Evolutionary conservation across 495 filamentous ascomycete genomes (phyloP).

Genomic region (Tetracladium setigerum): DNA sequence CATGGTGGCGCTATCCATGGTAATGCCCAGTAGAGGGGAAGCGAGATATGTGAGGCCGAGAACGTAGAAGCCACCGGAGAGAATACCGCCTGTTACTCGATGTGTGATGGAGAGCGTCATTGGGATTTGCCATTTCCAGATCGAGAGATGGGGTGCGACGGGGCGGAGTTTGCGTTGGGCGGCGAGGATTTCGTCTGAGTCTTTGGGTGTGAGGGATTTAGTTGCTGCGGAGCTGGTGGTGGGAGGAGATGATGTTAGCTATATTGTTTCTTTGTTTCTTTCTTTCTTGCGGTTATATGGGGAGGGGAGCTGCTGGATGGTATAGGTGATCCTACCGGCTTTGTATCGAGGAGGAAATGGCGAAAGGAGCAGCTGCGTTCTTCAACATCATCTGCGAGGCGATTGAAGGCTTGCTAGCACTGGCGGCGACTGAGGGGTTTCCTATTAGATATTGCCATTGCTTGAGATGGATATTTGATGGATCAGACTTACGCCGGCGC

Average conservation of each 20-base stretch:
- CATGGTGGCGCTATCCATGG: slow-evolving; percentile 73
- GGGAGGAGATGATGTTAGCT: slow-evolving; percentile 16
- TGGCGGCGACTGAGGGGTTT: slow-evolving; percentile 19
- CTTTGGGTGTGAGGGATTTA: slow-evolving; percentile 46
- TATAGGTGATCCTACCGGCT: slow-evolving; percentile 36
- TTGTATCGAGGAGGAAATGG: slow-evolving; percentile 31
- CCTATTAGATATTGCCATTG: slow-evolving; percentile 6
- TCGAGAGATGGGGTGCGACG: slow-evolving; percentile 76
- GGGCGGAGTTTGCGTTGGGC: slow-evolving; percentile 80
- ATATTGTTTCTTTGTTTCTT: not conserved
- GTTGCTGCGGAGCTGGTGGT: slow-evolving; percentile 47
- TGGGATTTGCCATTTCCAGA: slow-evolving; percentile 86
- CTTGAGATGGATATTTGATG: slow-evolving; percentile 24
- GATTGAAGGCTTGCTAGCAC: slow-evolving; percentile 10
- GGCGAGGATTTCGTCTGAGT: slow-evolving; percentile 65
- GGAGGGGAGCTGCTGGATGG: not conserved
- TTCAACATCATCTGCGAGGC: slow-evolving; percentile 14
- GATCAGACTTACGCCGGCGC: slow-evolving; percentile 53
- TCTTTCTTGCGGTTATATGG: slow-evolving; percentile 1
- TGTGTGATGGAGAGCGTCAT: slow-evolving; percentile 68
- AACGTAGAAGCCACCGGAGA: slow-evolving; percentile 73
- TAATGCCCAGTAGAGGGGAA: slow-evolving; percentile 72
- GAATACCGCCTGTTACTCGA: slow-evolving; percentile 69
- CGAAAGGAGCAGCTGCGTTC: slow-evolving; percentile 12
- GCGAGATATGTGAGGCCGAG: slow-evolving; percentile 80